Conservation (phyloP, 495 filamentous ascomycete species). For the Oidiodendron maius region DNA sequence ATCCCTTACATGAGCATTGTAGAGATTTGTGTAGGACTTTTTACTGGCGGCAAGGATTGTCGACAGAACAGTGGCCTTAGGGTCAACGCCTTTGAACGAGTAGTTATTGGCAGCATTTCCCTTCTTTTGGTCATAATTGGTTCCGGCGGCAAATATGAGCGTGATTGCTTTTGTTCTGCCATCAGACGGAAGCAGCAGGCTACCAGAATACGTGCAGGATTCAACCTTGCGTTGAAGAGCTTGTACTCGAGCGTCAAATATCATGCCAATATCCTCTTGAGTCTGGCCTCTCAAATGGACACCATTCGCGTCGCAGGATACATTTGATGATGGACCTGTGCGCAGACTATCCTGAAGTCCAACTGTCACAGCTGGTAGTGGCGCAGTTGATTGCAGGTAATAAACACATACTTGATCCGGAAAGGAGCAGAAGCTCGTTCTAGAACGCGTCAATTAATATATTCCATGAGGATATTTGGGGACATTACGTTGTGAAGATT, state of each 20-base stretch:
- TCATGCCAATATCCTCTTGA: no score
- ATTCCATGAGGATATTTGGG: no score
- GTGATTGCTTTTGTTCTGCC: conserved; percentile 17
- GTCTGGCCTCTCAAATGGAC: no score
- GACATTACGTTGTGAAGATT: conserved; percentile 19
- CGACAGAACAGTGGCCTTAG: no score
- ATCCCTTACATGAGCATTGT: conserved; percentile 34
- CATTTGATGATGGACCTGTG: no score
- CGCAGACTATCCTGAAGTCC: conserved; percentile 27
- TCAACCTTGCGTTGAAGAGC: no score
- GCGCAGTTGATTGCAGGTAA: conserved; percentile 25
- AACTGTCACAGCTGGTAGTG: conserved; percentile 31
- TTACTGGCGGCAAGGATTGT: conserved; percentile 24
- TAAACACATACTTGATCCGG: conserved; percentile 45
- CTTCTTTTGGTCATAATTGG: conserved; percentile 38
- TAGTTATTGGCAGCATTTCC: conserved; percentile 34
- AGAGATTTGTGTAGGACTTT: conserved; percentile 24
- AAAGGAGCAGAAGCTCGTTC: conserved; percentile 36
- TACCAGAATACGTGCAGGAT: no score
- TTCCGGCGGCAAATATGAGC: conserved; percentile 36
- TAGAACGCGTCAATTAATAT: no score
- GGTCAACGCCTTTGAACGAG: conserved; percentile 39
- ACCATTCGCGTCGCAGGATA: no score
- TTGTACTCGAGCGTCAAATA: no score
- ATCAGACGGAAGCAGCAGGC: no score